These are phyloP conservation scores for Fusarium cicatricum DNA, from an alignment of 2,329 filamentous ascomycete species.

Conservation along the genomic window DNA sequence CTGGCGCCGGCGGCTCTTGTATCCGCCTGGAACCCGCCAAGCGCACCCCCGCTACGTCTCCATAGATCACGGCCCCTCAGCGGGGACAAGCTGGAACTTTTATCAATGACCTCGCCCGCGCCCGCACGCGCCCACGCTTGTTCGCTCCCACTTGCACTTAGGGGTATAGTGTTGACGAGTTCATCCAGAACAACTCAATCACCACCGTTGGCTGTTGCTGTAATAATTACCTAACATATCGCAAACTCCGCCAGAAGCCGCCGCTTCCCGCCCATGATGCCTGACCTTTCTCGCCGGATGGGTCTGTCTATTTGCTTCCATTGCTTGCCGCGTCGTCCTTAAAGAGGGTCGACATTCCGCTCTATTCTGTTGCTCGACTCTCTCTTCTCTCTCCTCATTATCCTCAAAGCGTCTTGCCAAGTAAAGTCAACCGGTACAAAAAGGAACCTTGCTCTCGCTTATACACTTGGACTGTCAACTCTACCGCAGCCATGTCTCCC, in stretches of 20 bases:
- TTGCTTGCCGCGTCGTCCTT: conserved; percentile 19
- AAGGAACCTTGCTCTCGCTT: conserved; percentile 6
- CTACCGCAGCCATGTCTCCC: conserved; percentile 60
- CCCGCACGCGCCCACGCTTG: conserved; percentile 33
- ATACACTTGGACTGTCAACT: background rate
- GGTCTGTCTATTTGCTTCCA: background rate
- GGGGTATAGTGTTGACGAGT: conserved; percentile 57
- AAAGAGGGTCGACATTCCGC: conserved; percentile 33
- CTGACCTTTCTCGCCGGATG: conserved; percentile 1
- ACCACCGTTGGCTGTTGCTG: conserved; percentile 23
- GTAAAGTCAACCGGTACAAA: background rate
- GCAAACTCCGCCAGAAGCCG: conserved; percentile 22
- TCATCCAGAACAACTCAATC: conserved; percentile 11
- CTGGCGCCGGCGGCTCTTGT: conserved; percentile 26
- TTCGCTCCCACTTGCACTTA: conserved; percentile 64
- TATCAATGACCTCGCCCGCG: conserved; percentile 3
- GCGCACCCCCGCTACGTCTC: background rate
- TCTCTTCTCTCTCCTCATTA: conserved; percentile 5
- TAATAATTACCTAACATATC: conserved; percentile 42
- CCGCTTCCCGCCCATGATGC: conserved; percentile 17
- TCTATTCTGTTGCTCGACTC: background rate
- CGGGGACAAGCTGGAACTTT: background rate
- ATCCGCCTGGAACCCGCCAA: conserved; percentile 20
- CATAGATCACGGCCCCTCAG: background rate
- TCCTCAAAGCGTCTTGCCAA: conserved; percentile 5